A percentile compares a stretch with the other conserved stretches of the same genome.
phyloP scores from a whole-genome alignment of 2,329 filamentous ascomycete genomes.

The Aspergillus awamori region DNA sequence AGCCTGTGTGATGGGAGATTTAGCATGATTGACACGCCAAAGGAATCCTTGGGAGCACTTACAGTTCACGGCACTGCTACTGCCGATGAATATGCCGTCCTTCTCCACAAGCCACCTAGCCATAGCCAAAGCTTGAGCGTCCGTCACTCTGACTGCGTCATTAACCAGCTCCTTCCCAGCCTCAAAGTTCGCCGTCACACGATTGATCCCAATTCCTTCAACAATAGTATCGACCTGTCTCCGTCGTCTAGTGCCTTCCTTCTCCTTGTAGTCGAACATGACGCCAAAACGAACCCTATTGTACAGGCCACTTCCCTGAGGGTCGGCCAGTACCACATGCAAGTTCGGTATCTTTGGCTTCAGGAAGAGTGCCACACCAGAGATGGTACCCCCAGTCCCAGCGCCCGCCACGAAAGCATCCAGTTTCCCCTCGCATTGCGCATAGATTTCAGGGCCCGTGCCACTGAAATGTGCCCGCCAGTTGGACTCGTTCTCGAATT shows the following conservation, averaged over 20 bases:
- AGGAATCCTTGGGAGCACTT: constrained; percentile 33
- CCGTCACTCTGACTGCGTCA: constrained; percentile 84
- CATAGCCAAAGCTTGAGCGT: constrained; percentile 88
- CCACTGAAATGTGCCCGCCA: constrained; percentile 78
- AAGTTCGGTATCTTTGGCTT: constrained; percentile 70
- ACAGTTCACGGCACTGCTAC: constrained; percentile 96
- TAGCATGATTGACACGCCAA: background rate
- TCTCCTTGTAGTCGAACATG: constrained; percentile 89
- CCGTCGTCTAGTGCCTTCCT: constrained; percentile 83
- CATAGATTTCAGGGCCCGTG: constrained; percentile 87
- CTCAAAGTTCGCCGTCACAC: constrained; percentile 91
- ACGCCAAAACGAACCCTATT: constrained; percentile 92
- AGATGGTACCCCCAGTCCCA: constrained; percentile 90
- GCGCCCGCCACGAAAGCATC: constrained; percentile 93
- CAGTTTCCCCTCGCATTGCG: constrained; percentile 72
- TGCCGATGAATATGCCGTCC: constrained; percentile 92
- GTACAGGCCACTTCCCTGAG: constrained; percentile 89
- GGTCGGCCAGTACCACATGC: constrained; percentile 83
- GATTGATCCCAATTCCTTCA: constrained; percentile 93
- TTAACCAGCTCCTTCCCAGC: constrained; percentile 82
- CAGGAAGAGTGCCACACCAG: constrained; percentile 79
- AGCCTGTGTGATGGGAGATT: constrained; percentile 39
- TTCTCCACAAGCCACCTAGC: constrained; percentile 95
- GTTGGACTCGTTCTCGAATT: constrained; percentile 91
- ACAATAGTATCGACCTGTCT: constrained; percentile 95